Evolutionary conservation across 23 red algal genomes (phyloP), one percentile per base, ranked within the genome.

Genomic region (Agarophyton chilense): DNA sequence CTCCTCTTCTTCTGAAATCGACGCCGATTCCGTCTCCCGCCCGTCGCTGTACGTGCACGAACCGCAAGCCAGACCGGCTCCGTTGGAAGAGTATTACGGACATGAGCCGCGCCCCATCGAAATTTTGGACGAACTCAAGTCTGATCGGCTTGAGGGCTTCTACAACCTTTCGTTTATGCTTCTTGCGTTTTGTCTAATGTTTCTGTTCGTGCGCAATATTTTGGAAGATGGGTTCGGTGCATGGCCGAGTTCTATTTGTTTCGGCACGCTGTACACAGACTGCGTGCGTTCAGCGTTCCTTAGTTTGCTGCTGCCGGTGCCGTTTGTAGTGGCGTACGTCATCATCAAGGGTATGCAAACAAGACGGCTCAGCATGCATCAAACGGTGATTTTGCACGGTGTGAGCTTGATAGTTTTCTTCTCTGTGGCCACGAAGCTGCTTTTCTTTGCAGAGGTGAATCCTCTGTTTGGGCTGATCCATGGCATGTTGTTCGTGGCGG

Each of bases 91-190:
- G 33, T 79, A 90, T n/a, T 90, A 78, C 50, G 86, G 86, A 33
- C 46, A 61, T 38, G 73, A 90, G 31, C 86, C 86, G 21, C 70
- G 72, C 31, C 53, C 66, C 60, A 32, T 92, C 14, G 76, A 97
- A 9, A 21, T 97, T 28, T 35, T 97, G 35, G 71, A 66, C 24
- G 95, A 97, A 60, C 77, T 97, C 52, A 97, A 97, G 53, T 89
- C 89, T 16, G 44, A 78, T 65, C 90, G 88, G 43, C 73, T 93
- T 3, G 95, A 97, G 42, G 95, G 95, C 21, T 83, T 97, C 32
- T 97, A 93, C 56, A 97, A 97, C 45, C 89, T 97, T 40, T 83
- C 72, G 33, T 94, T 97, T 35, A 73, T 97, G 31, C 17, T 97
- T 17, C 82, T 97, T 26, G 81, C 78, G 75, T 97, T 97, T 56